phyloP scores from a whole-genome alignment of 2,329 filamentous ascomycete genomes.

The Ophiocordyceps unilateralis region DNA sequence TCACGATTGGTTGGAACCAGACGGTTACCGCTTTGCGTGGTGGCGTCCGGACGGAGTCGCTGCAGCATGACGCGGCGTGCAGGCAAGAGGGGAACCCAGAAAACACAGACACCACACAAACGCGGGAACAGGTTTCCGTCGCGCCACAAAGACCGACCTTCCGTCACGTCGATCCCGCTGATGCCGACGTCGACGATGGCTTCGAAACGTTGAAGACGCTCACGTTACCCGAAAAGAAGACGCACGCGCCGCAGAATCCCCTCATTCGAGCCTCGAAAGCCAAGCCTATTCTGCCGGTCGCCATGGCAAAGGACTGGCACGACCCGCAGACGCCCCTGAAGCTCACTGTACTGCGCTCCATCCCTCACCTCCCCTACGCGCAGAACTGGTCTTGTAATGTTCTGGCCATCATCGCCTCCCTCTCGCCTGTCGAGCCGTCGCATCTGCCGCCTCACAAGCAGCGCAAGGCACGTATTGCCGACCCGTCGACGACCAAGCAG shows the following conservation, averaged over 20 bases:
- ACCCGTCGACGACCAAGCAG: slow-evolving; percentile 33
- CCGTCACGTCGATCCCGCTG: slow-evolving; percentile 4
- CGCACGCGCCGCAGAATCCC: not conserved
- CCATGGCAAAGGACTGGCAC: slow-evolving; percentile 23
- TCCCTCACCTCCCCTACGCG: slow-evolving; percentile 35
- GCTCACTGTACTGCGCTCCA: slow-evolving; percentile 30
- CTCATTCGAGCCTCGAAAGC: not conserved
- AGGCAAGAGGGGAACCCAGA: not conserved
- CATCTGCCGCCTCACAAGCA: slow-evolving; percentile 31
- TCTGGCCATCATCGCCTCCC: slow-evolving; percentile 28
- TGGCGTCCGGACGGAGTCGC: not conserved
- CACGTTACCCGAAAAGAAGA: slow-evolving; percentile 8
- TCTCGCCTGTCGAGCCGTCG: slow-evolving; percentile 30
- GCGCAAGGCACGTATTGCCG: slow-evolving; percentile 31
- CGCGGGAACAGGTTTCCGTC: not conserved
- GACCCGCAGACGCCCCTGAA: slow-evolving; percentile 27
- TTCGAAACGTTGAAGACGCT: slow-evolving; percentile 21
- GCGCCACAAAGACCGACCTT: not conserved
- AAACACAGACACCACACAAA: not conserved
- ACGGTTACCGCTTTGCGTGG: slow-evolving; percentile 13
- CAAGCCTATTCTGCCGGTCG: slow-evolving; percentile 11
- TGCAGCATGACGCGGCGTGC: not conserved
- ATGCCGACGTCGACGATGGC: slow-evolving; percentile 15
- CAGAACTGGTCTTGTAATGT: slow-evolving; percentile 42
- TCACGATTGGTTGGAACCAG: slow-evolving; percentile 30